A percentile compares a stretch with the other conserved stretches of the same genome.
Evolutionary conservation across 108 stramenopile species (phyloP).

Genomic region (Aurantiochytrium sp.): DNA sequence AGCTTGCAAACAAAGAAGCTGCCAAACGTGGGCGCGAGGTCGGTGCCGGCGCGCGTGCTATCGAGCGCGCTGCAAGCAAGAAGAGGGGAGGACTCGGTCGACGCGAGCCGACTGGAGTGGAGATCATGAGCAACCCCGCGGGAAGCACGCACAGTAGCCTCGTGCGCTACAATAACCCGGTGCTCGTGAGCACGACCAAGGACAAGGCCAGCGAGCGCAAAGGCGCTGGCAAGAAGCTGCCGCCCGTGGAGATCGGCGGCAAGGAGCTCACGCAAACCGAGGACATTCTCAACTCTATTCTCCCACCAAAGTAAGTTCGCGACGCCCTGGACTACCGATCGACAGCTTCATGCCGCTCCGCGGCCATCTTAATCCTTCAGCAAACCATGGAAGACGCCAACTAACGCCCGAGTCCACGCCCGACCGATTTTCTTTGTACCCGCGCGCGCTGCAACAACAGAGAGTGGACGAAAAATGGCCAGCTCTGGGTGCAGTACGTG

Average conservation of each 20-base stretch:
- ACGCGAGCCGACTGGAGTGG: background rate
- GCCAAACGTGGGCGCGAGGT: too few relatives aligned
- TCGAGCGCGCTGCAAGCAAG: background rate
- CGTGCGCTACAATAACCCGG: constrained; percentile 59
- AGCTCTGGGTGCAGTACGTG: constrained; percentile 70
- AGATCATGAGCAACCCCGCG: background rate
- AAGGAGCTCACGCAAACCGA: constrained; percentile 55
- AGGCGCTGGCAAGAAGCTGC: constrained; percentile 35
- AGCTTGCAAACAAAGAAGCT: too few relatives aligned
- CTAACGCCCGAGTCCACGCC: background rate
- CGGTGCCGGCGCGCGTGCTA: background rate
- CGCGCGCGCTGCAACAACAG: constrained; percentile 17
- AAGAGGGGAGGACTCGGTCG: background rate
- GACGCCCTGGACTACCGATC: too few relatives aligned
- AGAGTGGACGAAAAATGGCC: constrained; percentile 67
- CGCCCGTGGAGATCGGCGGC: constrained; percentile 31
- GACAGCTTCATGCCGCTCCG: too few relatives aligned
- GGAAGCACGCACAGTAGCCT: constrained; percentile 45
- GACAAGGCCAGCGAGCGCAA: constrained; percentile 14
- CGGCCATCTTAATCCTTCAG: too few relatives aligned
- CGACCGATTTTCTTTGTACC: background rate
- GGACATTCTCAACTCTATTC: constrained; percentile 63
- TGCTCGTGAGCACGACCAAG: constrained; percentile 52
- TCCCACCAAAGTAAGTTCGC: constrained; percentile 54
- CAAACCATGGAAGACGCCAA: too few relatives aligned